phyloP scores from a whole-genome alignment of 768 basidiomycete species.

The Trametes sanguinea region DNA sequence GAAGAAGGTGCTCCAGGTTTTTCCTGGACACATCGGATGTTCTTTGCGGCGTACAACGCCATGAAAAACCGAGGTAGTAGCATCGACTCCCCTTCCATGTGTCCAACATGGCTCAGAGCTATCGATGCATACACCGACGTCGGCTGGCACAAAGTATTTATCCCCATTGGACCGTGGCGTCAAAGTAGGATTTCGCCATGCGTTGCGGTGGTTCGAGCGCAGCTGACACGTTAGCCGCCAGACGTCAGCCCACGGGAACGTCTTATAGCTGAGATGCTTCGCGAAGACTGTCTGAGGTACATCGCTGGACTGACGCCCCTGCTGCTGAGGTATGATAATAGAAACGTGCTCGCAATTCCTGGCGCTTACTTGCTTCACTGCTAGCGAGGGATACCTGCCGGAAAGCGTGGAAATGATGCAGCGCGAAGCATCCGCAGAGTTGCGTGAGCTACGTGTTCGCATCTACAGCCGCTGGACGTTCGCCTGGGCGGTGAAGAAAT shows the following conservation, averaged over 20 bases:
- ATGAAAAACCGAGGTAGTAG: constrained; percentile 35
- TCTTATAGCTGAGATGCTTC: constrained; percentile 34
- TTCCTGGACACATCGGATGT: constrained; percentile 33
- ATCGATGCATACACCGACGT: constrained; percentile 32
- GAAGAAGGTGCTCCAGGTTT: constrained; percentile 28
- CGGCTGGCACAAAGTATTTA: constrained; percentile 35
- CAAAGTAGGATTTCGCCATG: constrained; percentile 26
- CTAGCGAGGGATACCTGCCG: constrained; percentile 34
- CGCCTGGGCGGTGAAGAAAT: constrained; percentile 37
- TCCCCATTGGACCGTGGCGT: constrained; percentile 37
- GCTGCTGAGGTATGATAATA: constrained; percentile 27
- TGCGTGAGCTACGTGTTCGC: constrained; percentile 29
- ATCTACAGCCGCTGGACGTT: constrained; percentile 36
- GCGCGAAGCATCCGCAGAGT: constrained; percentile 31
- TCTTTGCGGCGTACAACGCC: constrained; percentile 36
- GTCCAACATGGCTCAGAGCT: constrained; percentile 32
- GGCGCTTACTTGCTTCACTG: neutral
- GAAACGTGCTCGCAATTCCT: neutral
- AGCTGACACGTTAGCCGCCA: neutral
- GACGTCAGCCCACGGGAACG: constrained; percentile 27
- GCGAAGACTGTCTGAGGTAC: constrained; percentile 31
- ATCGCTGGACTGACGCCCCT: constrained; percentile 33
- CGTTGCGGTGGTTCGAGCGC: neutral
- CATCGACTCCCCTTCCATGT: constrained; percentile 31
- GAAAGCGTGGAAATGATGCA: constrained; percentile 33